Conservation (phyloP, 225 moss, liverwort and hornwort genomes). For the Ulota crispa region DNA sequence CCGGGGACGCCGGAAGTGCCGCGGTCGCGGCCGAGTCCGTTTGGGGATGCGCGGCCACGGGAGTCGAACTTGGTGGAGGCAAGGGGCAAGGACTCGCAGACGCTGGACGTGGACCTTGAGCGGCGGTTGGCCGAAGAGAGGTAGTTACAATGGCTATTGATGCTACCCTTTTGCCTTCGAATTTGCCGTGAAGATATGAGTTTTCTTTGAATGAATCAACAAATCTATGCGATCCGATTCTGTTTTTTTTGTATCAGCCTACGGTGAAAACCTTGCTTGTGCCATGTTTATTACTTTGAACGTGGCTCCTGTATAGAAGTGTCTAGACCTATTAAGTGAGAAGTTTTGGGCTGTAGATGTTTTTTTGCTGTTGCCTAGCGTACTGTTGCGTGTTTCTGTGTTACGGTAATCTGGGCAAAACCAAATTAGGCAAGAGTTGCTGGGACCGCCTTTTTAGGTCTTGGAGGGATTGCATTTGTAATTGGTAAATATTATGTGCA, state of each 20-base stretch:
- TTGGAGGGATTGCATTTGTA: not conserved
- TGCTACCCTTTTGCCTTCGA: not conserved
- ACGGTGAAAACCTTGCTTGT: not conserved
- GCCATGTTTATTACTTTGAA: not conserved
- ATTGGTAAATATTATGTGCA: too few species aligned
- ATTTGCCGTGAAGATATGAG: not conserved
- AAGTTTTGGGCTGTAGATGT: not conserved
- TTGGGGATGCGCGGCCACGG: slow-evolving; percentile 70
- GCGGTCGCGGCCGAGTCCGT: slow-evolving; percentile 63
- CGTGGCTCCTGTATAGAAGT: too few species aligned
- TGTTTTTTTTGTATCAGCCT: not conserved
- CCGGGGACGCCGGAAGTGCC: slow-evolving; percentile 69
- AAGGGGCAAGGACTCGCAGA: slow-evolving; percentile 71
- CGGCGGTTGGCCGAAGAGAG: slow-evolving; percentile 47
- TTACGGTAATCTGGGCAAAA: not conserved
- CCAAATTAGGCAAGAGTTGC: not conserved
- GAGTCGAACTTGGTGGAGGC: slow-evolving; percentile 56
- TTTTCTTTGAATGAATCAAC: not conserved
- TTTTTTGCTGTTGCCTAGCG: not conserved
- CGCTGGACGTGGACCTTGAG: slow-evolving; percentile 63
- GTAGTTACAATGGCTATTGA: not conserved
- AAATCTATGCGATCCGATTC: too few species aligned
- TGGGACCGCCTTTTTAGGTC: not conserved
- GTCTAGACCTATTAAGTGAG: not conserved
- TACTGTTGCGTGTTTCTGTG: not conserved